Evolutionary conservation across 2,329 filamentous ascomycete genomes (phyloP).

Genomic region (Salinomyces thailandicus): DNA sequence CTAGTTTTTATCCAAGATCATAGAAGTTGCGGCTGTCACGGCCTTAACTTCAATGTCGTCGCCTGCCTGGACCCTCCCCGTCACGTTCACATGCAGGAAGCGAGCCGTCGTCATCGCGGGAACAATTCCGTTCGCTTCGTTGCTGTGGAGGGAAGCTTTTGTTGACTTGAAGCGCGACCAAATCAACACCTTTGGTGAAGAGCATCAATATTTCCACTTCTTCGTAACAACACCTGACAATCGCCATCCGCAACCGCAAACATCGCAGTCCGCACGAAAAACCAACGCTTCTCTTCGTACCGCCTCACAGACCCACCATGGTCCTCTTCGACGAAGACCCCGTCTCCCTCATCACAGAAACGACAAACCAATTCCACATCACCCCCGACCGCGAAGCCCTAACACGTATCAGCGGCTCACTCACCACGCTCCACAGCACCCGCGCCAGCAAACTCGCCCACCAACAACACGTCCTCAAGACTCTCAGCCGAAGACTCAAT

Average conservation of each 20-base stretch:
- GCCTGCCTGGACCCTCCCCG: no score
- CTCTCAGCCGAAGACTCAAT: slow-evolving; percentile 64
- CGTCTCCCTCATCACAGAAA: slow-evolving; percentile 78
- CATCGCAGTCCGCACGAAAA: neutral
- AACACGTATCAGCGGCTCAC: slow-evolving; percentile 70
- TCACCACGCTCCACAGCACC: slow-evolving; percentile 72
- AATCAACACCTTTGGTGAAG: slow-evolving; percentile 1
- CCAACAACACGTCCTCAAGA: slow-evolving; percentile 30
- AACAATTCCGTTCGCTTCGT: neutral
- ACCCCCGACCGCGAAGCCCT: slow-evolving; percentile 76
- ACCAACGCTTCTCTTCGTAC: neutral
- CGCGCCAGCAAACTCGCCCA: slow-evolving; percentile 59
- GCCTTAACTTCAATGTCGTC: no score
- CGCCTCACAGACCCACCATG: slow-evolving; percentile 27
- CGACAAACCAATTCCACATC: slow-evolving; percentile 91
- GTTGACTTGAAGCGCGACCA: neutral
- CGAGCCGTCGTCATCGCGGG: neutral
- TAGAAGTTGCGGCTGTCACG: no score
- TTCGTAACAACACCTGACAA: no score
- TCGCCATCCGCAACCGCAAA: no score
- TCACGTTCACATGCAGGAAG: neutral
- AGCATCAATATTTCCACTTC: no score
- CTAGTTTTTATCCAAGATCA: no score
- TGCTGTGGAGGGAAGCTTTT: neutral
- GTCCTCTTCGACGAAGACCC: slow-evolving; percentile 96